Evolutionary conservation across 2,329 filamentous ascomycete genomes (phyloP).

Genomic region (Amylocarpus encephaloides): DNA sequence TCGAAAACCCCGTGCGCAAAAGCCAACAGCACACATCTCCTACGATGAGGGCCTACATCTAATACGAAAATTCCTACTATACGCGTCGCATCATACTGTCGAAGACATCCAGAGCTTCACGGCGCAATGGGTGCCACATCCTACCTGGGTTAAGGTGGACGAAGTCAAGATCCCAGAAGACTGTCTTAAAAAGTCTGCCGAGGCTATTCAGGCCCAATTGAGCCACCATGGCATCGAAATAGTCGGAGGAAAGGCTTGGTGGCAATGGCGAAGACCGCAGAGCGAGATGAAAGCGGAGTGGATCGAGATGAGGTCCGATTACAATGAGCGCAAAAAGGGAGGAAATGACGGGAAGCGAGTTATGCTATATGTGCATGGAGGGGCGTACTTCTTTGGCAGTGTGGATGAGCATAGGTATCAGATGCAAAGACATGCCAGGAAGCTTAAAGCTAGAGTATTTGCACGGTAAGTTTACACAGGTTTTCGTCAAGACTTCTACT

Average conservation of each 20-base stretch:
- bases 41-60: slow-evolving; percentile 91
- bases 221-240: slow-evolving; percentile 66
- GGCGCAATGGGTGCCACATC: slow-evolving; percentile 81
- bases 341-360: slow-evolving; percentile 61
- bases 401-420: slow-evolving; percentile 98
- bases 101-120: slow-evolving; percentile 93
- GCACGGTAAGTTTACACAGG: slow-evolving; percentile 46
- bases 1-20: slow-evolving; percentile 65
- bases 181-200: slow-evolving; percentile 60
- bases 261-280: slow-evolving; percentile 74
- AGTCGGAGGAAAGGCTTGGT: slow-evolving; percentile 80
- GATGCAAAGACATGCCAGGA: slow-evolving; percentile 90
- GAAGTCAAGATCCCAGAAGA: slow-evolving; percentile 57
- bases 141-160: slow-evolving; percentile 79
- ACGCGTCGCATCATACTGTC: slow-evolving; percentile 81
- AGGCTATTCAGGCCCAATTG: slow-evolving; percentile 64
- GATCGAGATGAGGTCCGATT: slow-evolving; percentile 90
- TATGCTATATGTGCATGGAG: slow-evolving; percentile 92
- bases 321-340: slow-evolving; percentile 61
- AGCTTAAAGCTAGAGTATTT: slow-evolving; percentile 83
- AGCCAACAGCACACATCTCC: slow-evolving; percentile 83
- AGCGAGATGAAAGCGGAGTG: slow-evolving; percentile 73
- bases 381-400: slow-evolving; percentile 92
- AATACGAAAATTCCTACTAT: slow-evolving; percentile 77
- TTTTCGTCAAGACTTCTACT: slow-evolving; percentile 4